phyloP scores from a whole-genome alignment of 2,329 filamentous ascomycete genomes.

The Orbilia ellipsospora region DNA sequence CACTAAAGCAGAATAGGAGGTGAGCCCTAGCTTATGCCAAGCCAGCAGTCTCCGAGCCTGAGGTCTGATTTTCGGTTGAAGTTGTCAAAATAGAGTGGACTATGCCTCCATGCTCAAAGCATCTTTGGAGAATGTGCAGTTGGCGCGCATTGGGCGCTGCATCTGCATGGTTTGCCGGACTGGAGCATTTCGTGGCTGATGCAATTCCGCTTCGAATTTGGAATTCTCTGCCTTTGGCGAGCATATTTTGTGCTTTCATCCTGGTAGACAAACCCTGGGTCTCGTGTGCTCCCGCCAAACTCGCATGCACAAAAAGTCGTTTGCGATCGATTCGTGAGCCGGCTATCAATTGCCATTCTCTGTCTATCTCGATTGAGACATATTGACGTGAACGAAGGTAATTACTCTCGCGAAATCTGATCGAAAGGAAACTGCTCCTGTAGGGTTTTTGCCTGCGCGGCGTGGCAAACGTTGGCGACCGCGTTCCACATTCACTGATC shows the following conservation, averaged over 20 bases:
- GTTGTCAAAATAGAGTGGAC: conserved; percentile 37
- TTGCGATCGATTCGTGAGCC: conserved; percentile 25
- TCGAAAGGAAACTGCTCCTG: background rate
- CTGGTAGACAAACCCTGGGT: conserved; percentile 18
- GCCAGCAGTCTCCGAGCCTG: conserved; percentile 22
- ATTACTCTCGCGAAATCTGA: background rate
- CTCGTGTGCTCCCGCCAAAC: conserved; percentile 28
- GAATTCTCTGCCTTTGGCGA: conserved; percentile 43
- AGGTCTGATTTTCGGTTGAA: conserved; percentile 43
- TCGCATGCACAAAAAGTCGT: conserved; percentile 8
- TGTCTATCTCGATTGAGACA: background rate
- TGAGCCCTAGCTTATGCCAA: conserved; percentile 48
- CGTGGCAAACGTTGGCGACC: too few relatives aligned
- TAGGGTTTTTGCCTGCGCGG: background rate
- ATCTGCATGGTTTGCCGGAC: conserved; percentile 52
- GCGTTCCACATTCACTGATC: too few relatives aligned
- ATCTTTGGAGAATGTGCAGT: conserved; percentile 18
- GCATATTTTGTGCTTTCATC: conserved; percentile 13
- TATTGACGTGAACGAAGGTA: background rate
- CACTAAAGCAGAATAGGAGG: conserved; percentile 45
- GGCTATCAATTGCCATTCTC: background rate
- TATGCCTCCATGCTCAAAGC: conserved; percentile 14
- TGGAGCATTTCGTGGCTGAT: conserved; percentile 43
- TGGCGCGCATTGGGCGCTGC: conserved; percentile 36
- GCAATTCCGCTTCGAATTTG: conserved; percentile 51